These are phyloP conservation scores for Oxytropis ochrocephala DNA, from an alignment of 306 rosid species.

Conservation along the genomic window DNA sequence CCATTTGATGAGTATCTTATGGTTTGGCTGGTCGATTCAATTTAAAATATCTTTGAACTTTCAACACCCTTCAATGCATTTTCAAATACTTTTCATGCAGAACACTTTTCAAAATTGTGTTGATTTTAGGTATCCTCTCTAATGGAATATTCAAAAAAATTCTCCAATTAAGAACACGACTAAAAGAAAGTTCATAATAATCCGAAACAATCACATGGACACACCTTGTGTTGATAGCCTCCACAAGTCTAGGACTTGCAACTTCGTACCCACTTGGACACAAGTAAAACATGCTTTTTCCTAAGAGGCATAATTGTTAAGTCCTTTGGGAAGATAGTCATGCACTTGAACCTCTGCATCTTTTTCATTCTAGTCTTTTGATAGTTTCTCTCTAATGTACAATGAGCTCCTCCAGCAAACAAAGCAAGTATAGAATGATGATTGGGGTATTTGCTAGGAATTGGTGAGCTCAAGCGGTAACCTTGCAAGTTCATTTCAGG, in stretches of 20 bases:
- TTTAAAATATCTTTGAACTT: too few species aligned
- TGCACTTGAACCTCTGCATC: constrained; percentile 52
- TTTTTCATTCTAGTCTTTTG: constrained; percentile 50
- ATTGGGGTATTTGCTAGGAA: background rate
- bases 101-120: constrained; percentile 37
- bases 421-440: constrained; percentile 49
- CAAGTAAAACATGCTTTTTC: constrained; percentile 51
- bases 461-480: constrained; percentile 21
- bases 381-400: constrained; percentile 35
- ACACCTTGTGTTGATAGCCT: too few species aligned
- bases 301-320: constrained; percentile 36
- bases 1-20: too few species aligned
- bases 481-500: constrained; percentile 50
- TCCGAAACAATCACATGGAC: constrained; percentile 66
- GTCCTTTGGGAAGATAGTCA: constrained; percentile 38
- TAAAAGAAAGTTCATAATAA: constrained; percentile 43
- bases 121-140: constrained; percentile 40
- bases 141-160: constrained; percentile 47
- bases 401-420: constrained; percentile 74
- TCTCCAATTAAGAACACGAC: constrained; percentile 66
- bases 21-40: constrained; percentile 51
- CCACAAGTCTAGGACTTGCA: constrained; percentile 75
- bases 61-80: constrained; percentile 38
- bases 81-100: constrained; percentile 31
- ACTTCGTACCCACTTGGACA: constrained; percentile 86